Base-by-base conservation (phyloP, 2,329 filamentous ascomycete species). In the Sporothrix variecibatus region DNA sequence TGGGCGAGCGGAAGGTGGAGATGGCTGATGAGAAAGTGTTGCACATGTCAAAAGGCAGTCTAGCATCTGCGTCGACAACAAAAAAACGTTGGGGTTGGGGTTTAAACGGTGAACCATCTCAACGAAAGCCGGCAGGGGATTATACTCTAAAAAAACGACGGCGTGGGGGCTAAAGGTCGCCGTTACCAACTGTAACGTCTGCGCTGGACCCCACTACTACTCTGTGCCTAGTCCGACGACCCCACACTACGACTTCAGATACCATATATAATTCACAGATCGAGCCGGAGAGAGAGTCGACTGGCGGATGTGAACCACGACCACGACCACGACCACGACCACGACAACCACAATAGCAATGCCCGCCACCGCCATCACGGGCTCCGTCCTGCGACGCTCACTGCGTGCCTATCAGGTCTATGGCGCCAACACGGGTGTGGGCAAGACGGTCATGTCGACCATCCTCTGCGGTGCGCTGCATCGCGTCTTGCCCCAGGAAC, bases 371-470 rank as follows among this genome's bases (percentile, higher is more conserved):
- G 43, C 43, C 58, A 65, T 65, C 15, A 65, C 71, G 4, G 65
- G 72, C 20, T 23, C 90, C 71, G 85, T 90, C 67, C 85, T 94
- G 51, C 93, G 91, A 89, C 89, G 91, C 75, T 88, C 88, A 9
- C 85, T 95, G 72, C 89, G 90, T 75, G 86, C 89, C 15, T 88
- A 93, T 78, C 93, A 96, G 81, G 85, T 97, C 51, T 97, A 93
- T 79, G 94, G 94, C 38, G 92, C 94, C 65, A 96, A 95, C 78
- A 96, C 94, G 0, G 90, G 93, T 77, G 93, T 96, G 34, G 94
- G 94, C 76, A 97, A 97, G 85, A 97, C 94, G 0, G 89, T 97
- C 43, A 87, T 94, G 74, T 91, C 92, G 1, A 94, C 93, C 0
- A 82, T 94, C 15, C 84, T 97, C 3, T 92, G 90, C 80, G 90